phyloP scores from a whole-genome alignment of 768 basidiomycete genomes.

The Sistotremastrum niveocremeum region DNA sequence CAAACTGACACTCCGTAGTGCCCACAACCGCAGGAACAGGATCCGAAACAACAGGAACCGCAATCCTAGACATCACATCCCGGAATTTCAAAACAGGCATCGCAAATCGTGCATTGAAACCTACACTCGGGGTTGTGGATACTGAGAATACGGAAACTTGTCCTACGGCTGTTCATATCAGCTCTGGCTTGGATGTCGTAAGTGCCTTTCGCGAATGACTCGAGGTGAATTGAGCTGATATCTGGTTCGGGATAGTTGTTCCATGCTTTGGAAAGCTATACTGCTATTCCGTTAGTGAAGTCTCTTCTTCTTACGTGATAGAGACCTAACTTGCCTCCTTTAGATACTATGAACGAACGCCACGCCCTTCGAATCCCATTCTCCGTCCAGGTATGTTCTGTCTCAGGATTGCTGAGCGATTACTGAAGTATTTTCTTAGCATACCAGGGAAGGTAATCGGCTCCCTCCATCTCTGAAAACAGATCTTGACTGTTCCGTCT shows the following conservation, averaged over 20 bases:
- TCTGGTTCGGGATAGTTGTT: constrained; percentile 34
- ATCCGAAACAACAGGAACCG: constrained; percentile 89
- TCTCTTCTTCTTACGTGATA: constrained; percentile 3
- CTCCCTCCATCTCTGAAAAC: too few species aligned
- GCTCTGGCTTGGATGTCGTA: constrained; percentile 81
- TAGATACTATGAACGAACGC: constrained; percentile 83
- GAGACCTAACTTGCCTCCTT: constrained; percentile 1
- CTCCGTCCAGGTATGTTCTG: constrained; percentile 40
- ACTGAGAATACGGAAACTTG: constrained; percentile 85
- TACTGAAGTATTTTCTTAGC: constrained; percentile 20
- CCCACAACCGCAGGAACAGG: constrained; percentile 80
- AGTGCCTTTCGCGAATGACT: background rate
- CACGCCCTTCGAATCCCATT: constrained; percentile 82
- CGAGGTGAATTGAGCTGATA: background rate
- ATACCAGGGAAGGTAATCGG: constrained; percentile 49
- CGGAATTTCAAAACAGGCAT: constrained; percentile 95
- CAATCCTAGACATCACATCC: constrained; percentile 87
- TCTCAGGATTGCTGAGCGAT: background rate
- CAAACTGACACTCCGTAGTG: constrained; percentile 20
- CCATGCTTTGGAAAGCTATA: constrained; percentile 91
- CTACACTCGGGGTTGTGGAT: constrained; percentile 75
- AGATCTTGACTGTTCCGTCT: too few species aligned
- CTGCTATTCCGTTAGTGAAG: constrained; percentile 68
- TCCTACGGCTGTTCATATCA: constrained; percentile 85
- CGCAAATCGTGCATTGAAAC: constrained; percentile 82